phyloP scores from a whole-genome alignment of 768 basidiomycete genomes.

The Amyloporia xantha region DNA sequence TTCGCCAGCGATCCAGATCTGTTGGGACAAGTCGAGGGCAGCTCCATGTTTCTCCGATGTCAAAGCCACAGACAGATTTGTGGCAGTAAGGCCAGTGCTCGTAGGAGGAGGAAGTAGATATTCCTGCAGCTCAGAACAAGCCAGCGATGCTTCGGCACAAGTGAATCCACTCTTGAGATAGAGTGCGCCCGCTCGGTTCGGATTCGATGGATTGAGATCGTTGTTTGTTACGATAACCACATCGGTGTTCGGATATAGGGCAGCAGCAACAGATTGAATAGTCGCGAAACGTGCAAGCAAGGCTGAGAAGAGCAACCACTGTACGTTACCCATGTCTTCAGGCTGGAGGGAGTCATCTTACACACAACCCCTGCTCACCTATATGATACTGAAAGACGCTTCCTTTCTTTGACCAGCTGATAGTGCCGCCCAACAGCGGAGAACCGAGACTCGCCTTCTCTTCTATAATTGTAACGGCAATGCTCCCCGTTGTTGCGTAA shows the following conservation, averaged over 20 bases:
- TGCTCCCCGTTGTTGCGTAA: neutral
- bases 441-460: neutral
- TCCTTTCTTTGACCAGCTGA: neutral
- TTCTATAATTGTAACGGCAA: neutral
- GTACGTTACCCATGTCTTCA: neutral
- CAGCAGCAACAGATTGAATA: neutral
- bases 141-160: neutral
- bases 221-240: slow-evolving; percentile 8
- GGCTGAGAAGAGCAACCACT: too few relatives aligned
- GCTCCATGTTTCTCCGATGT: slow-evolving; percentile 6
- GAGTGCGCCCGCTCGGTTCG: slow-evolving; percentile 1
- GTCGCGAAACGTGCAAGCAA: neutral
- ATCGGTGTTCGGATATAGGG: slow-evolving; percentile 2
- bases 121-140: slow-evolving; percentile 5
- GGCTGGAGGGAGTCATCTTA: too few relatives aligned
- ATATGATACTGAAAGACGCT: neutral
- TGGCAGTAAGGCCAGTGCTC: neutral
- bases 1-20: slow-evolving; percentile 2
- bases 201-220: slow-evolving; percentile 7
- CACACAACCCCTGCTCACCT: too few relatives aligned
- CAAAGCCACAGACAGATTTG: neutral
- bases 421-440: neutral
- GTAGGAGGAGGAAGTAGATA: neutral
- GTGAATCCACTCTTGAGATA: slow-evolving; percentile 1
- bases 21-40: neutral